These are phyloP conservation scores for Melaleuca quinquenervia DNA, from an alignment of 345 rosid genomes.

Conservation along the genomic window DNA sequence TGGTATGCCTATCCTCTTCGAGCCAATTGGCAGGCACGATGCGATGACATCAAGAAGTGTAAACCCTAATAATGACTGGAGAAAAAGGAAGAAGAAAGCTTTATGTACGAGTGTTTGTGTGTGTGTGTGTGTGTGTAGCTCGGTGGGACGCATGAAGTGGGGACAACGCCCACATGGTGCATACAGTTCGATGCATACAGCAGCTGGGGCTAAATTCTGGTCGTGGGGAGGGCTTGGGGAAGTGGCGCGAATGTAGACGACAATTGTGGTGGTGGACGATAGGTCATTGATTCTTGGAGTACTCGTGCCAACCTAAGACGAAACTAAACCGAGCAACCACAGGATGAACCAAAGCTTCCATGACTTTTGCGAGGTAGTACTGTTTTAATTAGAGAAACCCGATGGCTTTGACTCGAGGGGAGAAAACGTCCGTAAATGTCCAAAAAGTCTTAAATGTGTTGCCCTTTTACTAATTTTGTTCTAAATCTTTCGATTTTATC, in stretches of 20 bases:
- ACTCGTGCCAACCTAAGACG: not conserved
- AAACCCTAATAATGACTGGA: not conserved
- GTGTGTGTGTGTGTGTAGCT: conserved; percentile 1
- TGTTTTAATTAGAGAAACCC: not conserved
- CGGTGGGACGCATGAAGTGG: conserved; percentile 41
- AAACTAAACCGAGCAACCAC: not conserved
- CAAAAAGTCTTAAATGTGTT: too few species aligned
- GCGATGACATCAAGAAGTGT: conserved; percentile 7
- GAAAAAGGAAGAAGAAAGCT: not conserved
- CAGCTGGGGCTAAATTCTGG: not conserved
- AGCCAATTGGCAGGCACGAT: conserved; percentile 19
- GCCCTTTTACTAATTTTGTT: too few species aligned
- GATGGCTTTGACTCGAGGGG: not conserved
- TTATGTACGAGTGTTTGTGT: not conserved
- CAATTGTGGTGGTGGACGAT: not conserved
- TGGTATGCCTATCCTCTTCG: conserved; percentile 37
- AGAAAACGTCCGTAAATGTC: too few species aligned
- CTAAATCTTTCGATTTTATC: too few species aligned
- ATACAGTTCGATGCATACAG: not conserved
- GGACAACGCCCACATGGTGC: conserved; percentile 26
- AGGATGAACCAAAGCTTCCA: not conserved
- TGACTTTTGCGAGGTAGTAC: not conserved
- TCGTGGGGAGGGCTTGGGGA: not conserved
- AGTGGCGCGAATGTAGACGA: not conserved
- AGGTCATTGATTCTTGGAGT: not conserved